These are phyloP conservation scores for Bruguiera hainesii DNA, from an alignment of 441 rosid genomes.

Conservation along the genomic window DNA sequence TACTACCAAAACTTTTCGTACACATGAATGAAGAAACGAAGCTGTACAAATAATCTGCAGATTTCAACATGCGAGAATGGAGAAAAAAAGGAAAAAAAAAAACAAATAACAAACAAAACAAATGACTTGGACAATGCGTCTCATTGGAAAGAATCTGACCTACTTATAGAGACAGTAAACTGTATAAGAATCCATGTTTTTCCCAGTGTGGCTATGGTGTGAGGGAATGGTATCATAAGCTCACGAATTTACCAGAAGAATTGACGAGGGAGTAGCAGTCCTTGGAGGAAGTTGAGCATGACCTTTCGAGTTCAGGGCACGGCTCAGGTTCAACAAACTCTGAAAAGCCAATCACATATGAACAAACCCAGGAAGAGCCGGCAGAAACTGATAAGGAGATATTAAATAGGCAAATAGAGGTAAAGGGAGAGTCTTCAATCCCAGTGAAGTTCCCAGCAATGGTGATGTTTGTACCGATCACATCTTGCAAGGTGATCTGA, in stretches of 20 bases:
- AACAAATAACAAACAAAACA: constrained; percentile 25
- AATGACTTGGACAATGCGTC: constrained; percentile 30
- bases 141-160: constrained; percentile 53
- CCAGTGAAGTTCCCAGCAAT: constrained; percentile 70
- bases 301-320: constrained; percentile 49
- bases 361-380: constrained; percentile 53
- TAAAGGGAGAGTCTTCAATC: constrained; percentile 59
- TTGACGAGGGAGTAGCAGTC: constrained; percentile 26
- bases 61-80: constrained; percentile 23
- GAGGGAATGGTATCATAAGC: constrained; percentile 31
- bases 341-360: constrained; percentile 59
- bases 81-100: background rate
- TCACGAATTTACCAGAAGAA: constrained; percentile 32
- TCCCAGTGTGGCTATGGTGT: background rate
- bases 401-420: constrained; percentile 58
- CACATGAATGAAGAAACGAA: constrained; percentile 85
- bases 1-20: constrained; percentile 67
- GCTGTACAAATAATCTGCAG: constrained; percentile 69
- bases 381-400: constrained; percentile 45
- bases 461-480: constrained; percentile 50
- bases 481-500: constrained; percentile 42
- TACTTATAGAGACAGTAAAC: constrained; percentile 7
- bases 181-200: constrained; percentile 11
- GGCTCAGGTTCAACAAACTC: constrained; percentile 63
- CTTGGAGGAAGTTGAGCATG: constrained; percentile 29